Percentiles rank a stretch among this genome's conserved stretches.
Evolutionary conservation across 2,329 filamentous ascomycete genomes (phyloP).

Genomic region (Hypoxylon sp.): DNA sequence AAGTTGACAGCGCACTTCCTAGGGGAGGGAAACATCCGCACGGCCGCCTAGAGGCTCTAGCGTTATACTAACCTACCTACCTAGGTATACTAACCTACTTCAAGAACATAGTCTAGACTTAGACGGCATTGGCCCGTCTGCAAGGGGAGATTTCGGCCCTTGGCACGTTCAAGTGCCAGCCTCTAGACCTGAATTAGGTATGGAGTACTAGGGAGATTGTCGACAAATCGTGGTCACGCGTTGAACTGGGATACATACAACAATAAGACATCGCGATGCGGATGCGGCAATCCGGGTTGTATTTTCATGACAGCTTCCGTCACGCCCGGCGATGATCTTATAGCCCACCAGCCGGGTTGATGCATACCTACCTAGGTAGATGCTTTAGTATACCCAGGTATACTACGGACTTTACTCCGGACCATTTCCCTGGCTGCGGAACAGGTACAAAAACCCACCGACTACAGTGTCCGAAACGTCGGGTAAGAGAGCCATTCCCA

Average conservation of each 20-base stretch:
- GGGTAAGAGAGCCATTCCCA: conserved; percentile 23
- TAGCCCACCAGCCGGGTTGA: conserved; percentile 17
- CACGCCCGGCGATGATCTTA: conserved; percentile 18
- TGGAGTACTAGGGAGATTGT: conserved; percentile 11
- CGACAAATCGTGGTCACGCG: conserved; percentile 14
- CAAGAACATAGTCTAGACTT: conserved; percentile 32
- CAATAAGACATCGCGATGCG: conserved; percentile 12
- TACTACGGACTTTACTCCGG: conserved; percentile 27
- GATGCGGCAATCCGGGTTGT: conserved; percentile 31
- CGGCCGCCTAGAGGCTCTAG: conserved; percentile 18
- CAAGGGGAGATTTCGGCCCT: conserved; percentile 40
- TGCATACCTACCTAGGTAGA: conserved; percentile 19
- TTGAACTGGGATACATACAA: conserved; percentile 12
- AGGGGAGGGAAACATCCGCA: conserved; percentile 9
- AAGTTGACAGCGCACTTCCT: conserved; percentile 31
- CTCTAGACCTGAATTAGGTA: conserved; percentile 20
- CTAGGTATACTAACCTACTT: conserved; percentile 21
- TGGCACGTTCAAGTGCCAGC: conserved; percentile 29
- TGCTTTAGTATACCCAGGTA: conserved; percentile 12
- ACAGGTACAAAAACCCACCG: conserved; percentile 17
- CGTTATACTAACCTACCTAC: conserved; percentile 21
- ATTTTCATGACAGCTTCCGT: conserved; percentile 27
- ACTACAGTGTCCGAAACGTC: conserved; percentile 27
- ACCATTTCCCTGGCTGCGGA: conserved; percentile 24
- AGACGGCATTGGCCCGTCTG: conserved; percentile 33